Conservation (phyloP, 257 asterid genomes). For the Ilex aquifolium region DNA sequence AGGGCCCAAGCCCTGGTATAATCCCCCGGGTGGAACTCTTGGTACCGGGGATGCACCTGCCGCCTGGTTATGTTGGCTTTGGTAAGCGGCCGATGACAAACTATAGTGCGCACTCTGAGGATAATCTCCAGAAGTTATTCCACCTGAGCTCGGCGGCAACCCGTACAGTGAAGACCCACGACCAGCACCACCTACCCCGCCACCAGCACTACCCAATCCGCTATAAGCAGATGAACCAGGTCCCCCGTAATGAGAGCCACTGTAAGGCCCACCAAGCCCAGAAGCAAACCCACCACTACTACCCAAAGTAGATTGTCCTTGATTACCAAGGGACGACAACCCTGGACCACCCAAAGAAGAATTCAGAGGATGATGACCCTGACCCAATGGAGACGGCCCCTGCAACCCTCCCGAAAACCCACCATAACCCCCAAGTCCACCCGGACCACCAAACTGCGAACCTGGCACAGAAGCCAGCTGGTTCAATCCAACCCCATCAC, state of each 20-base stretch:
- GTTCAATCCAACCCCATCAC: slow-evolving; percentile 38
- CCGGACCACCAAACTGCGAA: slow-evolving; percentile 46
- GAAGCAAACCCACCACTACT: slow-evolving; percentile 37
- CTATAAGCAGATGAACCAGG: slow-evolving; percentile 40
- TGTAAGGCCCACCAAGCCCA: slow-evolving; percentile 45
- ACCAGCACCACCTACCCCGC: slow-evolving; percentile 35
- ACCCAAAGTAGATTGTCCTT: slow-evolving; percentile 41
- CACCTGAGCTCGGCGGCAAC: slow-evolving; percentile 48
- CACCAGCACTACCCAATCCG: slow-evolving; percentile 23
- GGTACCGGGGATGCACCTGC: slow-evolving; percentile 45
- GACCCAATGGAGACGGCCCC: slow-evolving; percentile 18
- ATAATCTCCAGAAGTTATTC: slow-evolving; percentile 49
- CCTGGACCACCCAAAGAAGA: slow-evolving; percentile 39
- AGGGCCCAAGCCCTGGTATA: slow-evolving; percentile 63
- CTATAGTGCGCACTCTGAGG: slow-evolving; percentile 37
- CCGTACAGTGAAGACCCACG: slow-evolving; percentile 63
- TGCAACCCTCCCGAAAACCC: slow-evolving; percentile 33
- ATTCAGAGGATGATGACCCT: slow-evolving; percentile 18
- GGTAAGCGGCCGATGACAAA: slow-evolving; percentile 49
- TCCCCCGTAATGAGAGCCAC: slow-evolving; percentile 45
- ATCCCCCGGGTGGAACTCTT: slow-evolving; percentile 60
- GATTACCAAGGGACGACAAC: slow-evolving; percentile 36
- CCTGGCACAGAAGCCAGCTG: slow-evolving; percentile 25
- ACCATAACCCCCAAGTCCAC: slow-evolving; percentile 32
- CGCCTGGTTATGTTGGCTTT: slow-evolving; percentile 48